Evolutionary conservation across 1,284 basidiomycete genomes (phyloP).

Genomic region (Tilletia caries): DNA sequence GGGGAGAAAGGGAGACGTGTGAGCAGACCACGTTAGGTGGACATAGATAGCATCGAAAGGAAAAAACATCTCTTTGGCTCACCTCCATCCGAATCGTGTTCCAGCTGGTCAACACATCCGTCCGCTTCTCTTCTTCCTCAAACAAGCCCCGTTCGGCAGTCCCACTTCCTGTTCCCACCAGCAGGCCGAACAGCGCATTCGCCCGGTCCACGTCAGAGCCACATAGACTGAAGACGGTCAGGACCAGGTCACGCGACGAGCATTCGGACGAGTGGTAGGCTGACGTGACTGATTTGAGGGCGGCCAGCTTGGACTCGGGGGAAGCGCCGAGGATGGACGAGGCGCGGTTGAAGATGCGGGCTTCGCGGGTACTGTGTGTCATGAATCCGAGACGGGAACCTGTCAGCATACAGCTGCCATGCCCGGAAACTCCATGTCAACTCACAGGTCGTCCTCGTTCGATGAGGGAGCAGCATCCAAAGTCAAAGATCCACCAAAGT

Average conservation of each 20-base stretch:
- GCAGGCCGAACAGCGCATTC: conserved; percentile 67
- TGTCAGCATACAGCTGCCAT: background rate
- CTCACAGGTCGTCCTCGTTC: background rate
- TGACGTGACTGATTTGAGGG: background rate
- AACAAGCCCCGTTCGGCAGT: conserved; percentile 20
- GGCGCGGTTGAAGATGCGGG: conserved; percentile 1
- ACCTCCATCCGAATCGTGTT: conserved; percentile 76
- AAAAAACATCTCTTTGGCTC: background rate
- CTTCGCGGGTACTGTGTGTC: background rate
- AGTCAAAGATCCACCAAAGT: conserved; percentile 7
- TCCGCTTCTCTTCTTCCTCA: conserved; percentile 74
- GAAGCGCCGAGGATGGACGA: background rate
- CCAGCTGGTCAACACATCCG: conserved; percentile 71
- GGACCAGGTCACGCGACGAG: conserved; percentile 5
- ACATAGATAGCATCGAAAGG: background rate
- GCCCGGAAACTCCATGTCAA: too few species aligned
- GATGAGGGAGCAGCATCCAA: background rate
- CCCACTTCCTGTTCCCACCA: conserved; percentile 55
- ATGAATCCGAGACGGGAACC: background rate
- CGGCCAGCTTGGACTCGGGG: background rate
- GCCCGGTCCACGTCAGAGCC: conserved; percentile 9
- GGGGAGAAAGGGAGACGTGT: background rate
- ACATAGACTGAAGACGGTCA: background rate
- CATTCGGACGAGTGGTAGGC: background rate
- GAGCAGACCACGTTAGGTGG: background rate